Base-by-base conservation (phyloP, 2,329 filamentous ascomycete genomes). In the Macrophomina phaseolina region DNA sequence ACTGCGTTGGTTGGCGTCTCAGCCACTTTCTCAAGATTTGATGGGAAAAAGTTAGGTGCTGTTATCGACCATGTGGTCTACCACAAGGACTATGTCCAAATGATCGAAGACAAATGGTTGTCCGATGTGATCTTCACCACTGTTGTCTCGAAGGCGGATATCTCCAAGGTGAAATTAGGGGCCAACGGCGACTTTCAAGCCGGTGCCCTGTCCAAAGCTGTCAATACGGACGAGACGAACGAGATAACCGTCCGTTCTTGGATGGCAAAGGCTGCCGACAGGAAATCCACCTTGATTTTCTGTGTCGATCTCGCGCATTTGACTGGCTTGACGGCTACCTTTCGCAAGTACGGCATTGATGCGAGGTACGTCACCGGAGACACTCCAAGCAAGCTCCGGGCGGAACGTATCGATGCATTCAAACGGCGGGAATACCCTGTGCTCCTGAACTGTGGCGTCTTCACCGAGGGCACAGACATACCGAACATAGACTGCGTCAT, bases 1-100 rank as follows among this genome's bases (percentile, higher is more conserved):
- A 75, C 78, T 65, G 86, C 88, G 18, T 82, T 99, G 14, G 90
- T 99, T 12, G 95, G 95, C 5, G 94, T 99, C 3, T 97, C 94
- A 9, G 95, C 95, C 3, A 90, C 89, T 1, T 85, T 90, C 70
- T 88, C 87, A n/a, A 80, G 94, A 56, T 93, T 93, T 68, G 94
- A 98, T 74, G 94, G 94, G 0, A 81, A 97, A 38, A 89, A 87
- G 67, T 83, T 98, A 1, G 94, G 94, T 1, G 84, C 90, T 12
- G 94, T 91, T 38, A 95, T 98, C 72, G 94, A 98, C 72, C 91
- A 97, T 74, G 97, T 98, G 68, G 94, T 97, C 56, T 98, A 97
- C 73, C 94, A 98, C 78, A 95, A 93, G 78, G 89, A 92, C 73
- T 93, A 91, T 69, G 83, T 91, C 36, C 90, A 91, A 69, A 91